These are phyloP conservation scores for Pseudogymnoascus sp. DNA, from an alignment of 2,329 filamentous ascomycete genomes.

Conservation along the genomic window DNA sequence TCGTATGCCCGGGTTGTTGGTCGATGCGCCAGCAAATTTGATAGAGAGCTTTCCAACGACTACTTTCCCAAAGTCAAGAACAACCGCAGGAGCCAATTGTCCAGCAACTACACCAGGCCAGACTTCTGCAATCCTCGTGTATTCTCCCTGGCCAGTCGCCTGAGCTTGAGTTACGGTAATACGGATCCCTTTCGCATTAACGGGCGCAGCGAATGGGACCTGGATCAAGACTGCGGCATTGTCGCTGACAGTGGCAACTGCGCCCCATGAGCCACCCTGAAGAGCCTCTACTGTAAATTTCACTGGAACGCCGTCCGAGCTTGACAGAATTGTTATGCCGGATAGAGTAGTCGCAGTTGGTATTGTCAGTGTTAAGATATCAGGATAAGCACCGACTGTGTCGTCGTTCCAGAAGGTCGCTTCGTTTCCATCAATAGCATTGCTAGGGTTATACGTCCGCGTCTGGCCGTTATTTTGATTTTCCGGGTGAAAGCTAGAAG, in stretches of 20 bases:
- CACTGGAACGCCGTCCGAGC: not conserved
- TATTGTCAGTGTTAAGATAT: not conserved
- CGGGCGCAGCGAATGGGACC: not conserved
- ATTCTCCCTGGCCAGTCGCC: not conserved
- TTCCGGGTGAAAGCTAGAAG: conserved; percentile 1
- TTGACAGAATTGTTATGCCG: not conserved
- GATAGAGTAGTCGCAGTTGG: not conserved
- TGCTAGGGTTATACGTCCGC: not conserved
- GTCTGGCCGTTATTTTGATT: not conserved
- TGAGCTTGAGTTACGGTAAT: not conserved
- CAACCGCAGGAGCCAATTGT: conserved; percentile 30
- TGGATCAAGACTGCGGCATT: not conserved
- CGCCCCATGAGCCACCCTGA: not conserved
- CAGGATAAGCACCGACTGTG: not conserved
- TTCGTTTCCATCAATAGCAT: not conserved
- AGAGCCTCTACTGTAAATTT: conserved; percentile 1
- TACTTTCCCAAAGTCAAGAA: conserved; percentile 45
- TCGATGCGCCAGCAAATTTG: conserved; percentile 32
- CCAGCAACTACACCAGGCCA: not conserved
- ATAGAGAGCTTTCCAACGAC: conserved; percentile 39
- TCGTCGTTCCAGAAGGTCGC: conserved; percentile 5
- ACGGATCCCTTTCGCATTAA: not conserved
- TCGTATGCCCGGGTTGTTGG: conserved; percentile 33
- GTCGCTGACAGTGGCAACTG: not conserved
- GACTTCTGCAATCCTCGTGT: conserved; percentile 4